Evolutionary conservation across 148 eudicot genomes (phyloP), one percentile per base, ranked within the genome.

Genomic region (Vaccinium macrocarpon): DNA sequence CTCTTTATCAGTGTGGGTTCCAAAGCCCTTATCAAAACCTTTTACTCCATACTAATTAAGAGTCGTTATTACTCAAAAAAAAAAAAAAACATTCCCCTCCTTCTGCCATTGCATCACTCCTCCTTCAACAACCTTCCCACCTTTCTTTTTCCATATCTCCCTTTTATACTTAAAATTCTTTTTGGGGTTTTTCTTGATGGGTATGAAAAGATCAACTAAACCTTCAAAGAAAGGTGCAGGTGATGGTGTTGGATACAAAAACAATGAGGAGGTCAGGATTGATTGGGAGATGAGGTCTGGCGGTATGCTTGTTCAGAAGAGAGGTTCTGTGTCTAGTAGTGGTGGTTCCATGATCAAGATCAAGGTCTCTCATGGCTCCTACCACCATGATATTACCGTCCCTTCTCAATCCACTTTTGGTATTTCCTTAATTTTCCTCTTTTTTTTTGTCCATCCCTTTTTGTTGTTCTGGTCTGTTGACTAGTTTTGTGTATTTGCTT

Each of bases 231-330:
- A 68, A 50, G 46, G 74, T 42, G 46, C 6, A 19, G 55, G 53
- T 29, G 77, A 5, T 12, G 57, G 38, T 32, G 23, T 55, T 32
- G 84, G 79, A 49, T 48, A 71, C 50, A 48, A 71, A 19, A 9
- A 56, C 74, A 83, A 57, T 71, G 82, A 42, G 50, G 82, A 73
- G 59, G 57, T 25, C 29, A 56, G 62, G n/a, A 82, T 82, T 16
- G 92, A 87, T 78, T 86, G 90, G 89, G 89, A 89, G 85, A 85
- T 87, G 81, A 88, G 91, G 46, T 90, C 92, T 15, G 85, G 91
- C 35, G 94, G 94, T 1, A 87, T 90, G 91, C 83, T 89, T 64
- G 90, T 92, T 21, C 94, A 92, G 81, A 92, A 76, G 82, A 90
- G 92, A 81, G 84, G 84, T 56, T 71, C 88, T 80, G 88, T 75